These are phyloP conservation scores for Madurella mycetomatis DNA, from an alignment of 2,329 filamentous ascomycete species.

Conservation along the genomic window DNA sequence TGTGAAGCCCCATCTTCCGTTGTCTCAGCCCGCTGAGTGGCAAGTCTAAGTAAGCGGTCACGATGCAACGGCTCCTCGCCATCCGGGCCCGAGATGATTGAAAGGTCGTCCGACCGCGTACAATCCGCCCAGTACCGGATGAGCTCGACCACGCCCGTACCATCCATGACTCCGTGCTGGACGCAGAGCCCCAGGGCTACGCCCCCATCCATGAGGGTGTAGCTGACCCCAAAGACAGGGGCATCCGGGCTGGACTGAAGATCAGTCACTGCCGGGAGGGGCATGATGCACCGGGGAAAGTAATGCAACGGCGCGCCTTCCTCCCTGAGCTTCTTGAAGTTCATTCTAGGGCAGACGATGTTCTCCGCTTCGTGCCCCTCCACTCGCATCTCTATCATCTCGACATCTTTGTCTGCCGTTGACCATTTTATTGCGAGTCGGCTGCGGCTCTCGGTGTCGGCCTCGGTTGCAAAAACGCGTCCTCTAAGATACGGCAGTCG, in stretches of 20 bases:
- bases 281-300: conserved; percentile 1
- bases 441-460: not conserved
- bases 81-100: not conserved
- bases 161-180: conserved; percentile 10
- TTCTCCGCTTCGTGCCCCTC: not conserved
- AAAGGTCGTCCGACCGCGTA: not conserved
- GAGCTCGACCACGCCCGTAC: conserved; percentile 9
- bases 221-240: conserved; percentile 6
- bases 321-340: not conserved
- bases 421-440: conserved; percentile 5
- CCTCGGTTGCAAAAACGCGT: not conserved
- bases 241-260: not conserved
- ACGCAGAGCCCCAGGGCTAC: conserved; percentile 1
- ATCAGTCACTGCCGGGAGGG: not conserved
- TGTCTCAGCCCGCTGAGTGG: not conserved
- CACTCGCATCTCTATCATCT: not conserved
- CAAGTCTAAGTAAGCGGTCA: not conserved
- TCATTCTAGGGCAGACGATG: not conserved
- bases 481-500: conserved; percentile 10
- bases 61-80: conserved; percentile 3
- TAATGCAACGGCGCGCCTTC: conserved; percentile 8
- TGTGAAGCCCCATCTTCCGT: not conserved
- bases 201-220: not conserved
- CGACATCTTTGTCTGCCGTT: not conserved
- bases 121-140: conserved; percentile 7